Percentiles rank a stretch among this genome's conserved stretches.
These are phyloP conservation scores for Entrophospora sp. DNA, from an alignment of 192 early-diverging fungal species.

Conservation along the genomic window DNA sequence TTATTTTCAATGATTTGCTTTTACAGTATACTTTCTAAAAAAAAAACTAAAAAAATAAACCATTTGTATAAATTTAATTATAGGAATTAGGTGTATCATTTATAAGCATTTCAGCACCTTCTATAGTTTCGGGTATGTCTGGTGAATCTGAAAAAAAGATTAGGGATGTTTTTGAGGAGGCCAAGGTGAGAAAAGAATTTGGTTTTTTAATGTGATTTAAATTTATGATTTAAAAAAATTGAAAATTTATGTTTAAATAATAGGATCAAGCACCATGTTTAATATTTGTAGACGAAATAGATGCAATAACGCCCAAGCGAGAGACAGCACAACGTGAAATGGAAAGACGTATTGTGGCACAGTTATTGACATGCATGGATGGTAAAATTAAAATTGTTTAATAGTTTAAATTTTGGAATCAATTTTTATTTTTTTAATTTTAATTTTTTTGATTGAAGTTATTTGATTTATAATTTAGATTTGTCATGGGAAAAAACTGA, in stretches of 20 bases:
- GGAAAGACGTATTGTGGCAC: constrained; percentile 93
- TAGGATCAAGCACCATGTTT: constrained; percentile 68
- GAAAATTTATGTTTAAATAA: too few relatives aligned
- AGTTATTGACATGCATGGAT: constrained; percentile 93
- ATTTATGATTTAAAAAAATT: not conserved
- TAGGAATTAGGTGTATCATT: constrained; percentile 85
- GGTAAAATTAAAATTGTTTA: too few relatives aligned
- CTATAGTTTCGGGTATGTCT: constrained; percentile 94
- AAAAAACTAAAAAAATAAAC: too few relatives aligned
- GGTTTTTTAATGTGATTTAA: not conserved
- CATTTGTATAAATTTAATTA: not conserved
- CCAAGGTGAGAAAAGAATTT: constrained; percentile 36
- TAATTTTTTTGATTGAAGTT: too few relatives aligned
- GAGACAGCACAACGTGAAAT: constrained; percentile 91
- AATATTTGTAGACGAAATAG: constrained; percentile 97
- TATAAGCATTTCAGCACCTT: constrained; percentile 87
- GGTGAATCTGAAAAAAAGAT: constrained; percentile 98
- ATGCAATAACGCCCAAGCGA: constrained; percentile 87
- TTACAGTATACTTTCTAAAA: not conserved
- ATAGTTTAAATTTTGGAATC: too few relatives aligned
- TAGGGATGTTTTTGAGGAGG: constrained; percentile 96
- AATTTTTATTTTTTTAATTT: too few relatives aligned
- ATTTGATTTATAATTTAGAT: too few relatives aligned
- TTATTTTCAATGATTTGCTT: not conserved
- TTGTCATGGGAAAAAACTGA: constrained; percentile 82